A percentile compares a stretch with the other conserved stretches of the same genome.
These are phyloP conservation scores for Lathyrus sativus DNA, from an alignment of 306 rosid genomes.

Conservation along the genomic window DNA sequence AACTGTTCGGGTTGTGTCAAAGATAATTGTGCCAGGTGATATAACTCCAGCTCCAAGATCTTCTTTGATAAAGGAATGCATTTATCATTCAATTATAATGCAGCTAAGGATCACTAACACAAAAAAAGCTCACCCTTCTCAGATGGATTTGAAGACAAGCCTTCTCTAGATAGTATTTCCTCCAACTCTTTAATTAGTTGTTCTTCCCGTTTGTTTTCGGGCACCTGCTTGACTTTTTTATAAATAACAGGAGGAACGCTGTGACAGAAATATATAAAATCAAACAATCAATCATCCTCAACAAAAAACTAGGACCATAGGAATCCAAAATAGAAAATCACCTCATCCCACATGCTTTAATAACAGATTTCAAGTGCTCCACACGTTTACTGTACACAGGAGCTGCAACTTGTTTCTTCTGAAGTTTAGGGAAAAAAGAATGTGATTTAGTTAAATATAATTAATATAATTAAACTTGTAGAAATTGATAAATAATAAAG, in stretches of 20 bases:
- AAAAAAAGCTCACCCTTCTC: conserved; percentile 72
- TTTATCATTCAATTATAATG: conserved; percentile 35
- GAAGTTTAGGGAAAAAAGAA: conserved; percentile 34
- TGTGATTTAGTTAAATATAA: conserved; percentile 20
- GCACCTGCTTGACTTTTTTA: conserved; percentile 85
- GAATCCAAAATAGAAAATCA: conserved; percentile 42
- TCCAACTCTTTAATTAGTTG: conserved; percentile 79
- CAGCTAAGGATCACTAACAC: conserved; percentile 28
- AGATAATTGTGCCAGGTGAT: conserved; percentile 25
- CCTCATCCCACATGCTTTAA: conserved; percentile 98
- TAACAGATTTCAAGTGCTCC: conserved; percentile 84
- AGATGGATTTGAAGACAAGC: conserved; percentile 76
- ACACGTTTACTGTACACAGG: conserved; percentile 81
- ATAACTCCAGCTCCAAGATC: conserved; percentile 24
- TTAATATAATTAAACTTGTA: conserved; percentile 9
- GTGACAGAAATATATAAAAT: conserved; percentile 44
- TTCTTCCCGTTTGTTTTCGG: conserved; percentile 82
- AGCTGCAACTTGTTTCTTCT: conserved; percentile 84
- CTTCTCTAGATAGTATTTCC: conserved; percentile 86
- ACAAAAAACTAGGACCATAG: conserved; percentile 34
- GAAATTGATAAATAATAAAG: conserved; percentile 5
- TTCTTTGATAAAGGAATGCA: conserved; percentile 15
- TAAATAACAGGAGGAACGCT: conserved; percentile 83
- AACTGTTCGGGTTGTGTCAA: background rate
- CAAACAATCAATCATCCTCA: conserved; percentile 36